Evolutionary conservation across 1,284 basidiomycete species (phyloP), one percentile per base, ranked within the genome.

Genomic region (Pseudozyma pruni): DNA sequence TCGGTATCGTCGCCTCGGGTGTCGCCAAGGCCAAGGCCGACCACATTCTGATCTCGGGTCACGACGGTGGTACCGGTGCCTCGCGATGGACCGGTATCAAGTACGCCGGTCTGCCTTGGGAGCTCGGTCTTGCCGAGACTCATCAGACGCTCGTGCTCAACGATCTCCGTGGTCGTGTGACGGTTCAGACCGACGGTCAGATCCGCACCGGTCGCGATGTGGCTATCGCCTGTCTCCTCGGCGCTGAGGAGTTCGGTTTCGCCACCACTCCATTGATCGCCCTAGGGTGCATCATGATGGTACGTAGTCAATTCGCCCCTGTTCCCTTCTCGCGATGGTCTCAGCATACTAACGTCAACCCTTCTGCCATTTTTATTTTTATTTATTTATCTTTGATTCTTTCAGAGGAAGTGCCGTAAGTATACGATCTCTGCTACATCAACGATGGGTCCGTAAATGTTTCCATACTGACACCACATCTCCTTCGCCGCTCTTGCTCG

Each of bases 11-110:
- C 49, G 77, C 78, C 42, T 67, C 78, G 3, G 78, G 77, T 74
- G 78, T 80, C 40, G 76, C 77, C 50, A 80, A 80, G 58, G 78
- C 77, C 47, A 79, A 79, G 75, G 78, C 77, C 17, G 77, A 80
- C 62, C 78, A 80, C 68, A 74, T 80, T 22, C 60, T 78, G 37
- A 75, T 80, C 57, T 70, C 78, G 6, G 78, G 78, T 50, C 78
- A 80, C 59, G 78, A 79, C 46, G 78, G 78, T 72, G 77, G 78
- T 75, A 80, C 78, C 42, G 77, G 78, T 68, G 77, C 78, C 25
- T 71, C 78, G 35, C 71, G 75, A 51, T 80, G 78, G 78, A 78
- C 78, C 10, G 70, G 73, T 46, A 79, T 80, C 75, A 79, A 79
- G 64, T 76, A 80, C 52, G 76, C 78, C 32, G 78, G 78, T 70